These are phyloP conservation scores for Coelastrella sp. DNA, from an alignment of 139 green algal species.

Conservation along the genomic window DNA sequence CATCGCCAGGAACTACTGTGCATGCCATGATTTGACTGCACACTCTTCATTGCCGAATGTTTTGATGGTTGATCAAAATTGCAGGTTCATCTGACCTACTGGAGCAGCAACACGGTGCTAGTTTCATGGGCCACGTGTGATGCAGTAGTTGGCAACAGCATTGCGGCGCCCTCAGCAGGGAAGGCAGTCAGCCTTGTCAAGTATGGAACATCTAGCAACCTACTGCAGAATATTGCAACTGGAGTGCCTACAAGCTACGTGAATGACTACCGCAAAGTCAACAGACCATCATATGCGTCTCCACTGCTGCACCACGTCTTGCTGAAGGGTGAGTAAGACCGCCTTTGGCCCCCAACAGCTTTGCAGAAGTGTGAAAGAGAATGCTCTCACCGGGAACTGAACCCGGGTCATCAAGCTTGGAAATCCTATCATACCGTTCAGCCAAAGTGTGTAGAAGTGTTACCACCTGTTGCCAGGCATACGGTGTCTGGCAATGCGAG, in stretches of 20 bases:
- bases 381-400: too few species aligned
- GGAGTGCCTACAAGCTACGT: conserved; percentile 13
- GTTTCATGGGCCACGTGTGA: conserved; percentile 43
- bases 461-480: too few species aligned
- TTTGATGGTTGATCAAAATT: not conserved
- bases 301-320: conserved; percentile 42
- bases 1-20: not conserved
- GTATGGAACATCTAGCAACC: not conserved
- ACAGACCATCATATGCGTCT: conserved; percentile 17
- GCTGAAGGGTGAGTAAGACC: not conserved
- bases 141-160: not conserved
- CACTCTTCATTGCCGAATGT: not conserved
- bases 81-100: conserved; percentile 39
- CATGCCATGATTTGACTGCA: not conserved
- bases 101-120: conserved; percentile 18
- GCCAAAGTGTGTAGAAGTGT: too few species aligned
- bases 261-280: not conserved
- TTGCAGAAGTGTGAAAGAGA: too few species aligned
- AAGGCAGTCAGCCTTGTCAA: not conserved
- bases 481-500: not conserved
- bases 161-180: not conserved
- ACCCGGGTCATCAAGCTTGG: too few species aligned
- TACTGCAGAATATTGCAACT: not conserved
- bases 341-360: not conserved
- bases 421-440: too few species aligned